These are phyloP conservation scores for Populus davidiana DNA, from an alignment of 345 rosid species.

Conservation along the genomic window DNA sequence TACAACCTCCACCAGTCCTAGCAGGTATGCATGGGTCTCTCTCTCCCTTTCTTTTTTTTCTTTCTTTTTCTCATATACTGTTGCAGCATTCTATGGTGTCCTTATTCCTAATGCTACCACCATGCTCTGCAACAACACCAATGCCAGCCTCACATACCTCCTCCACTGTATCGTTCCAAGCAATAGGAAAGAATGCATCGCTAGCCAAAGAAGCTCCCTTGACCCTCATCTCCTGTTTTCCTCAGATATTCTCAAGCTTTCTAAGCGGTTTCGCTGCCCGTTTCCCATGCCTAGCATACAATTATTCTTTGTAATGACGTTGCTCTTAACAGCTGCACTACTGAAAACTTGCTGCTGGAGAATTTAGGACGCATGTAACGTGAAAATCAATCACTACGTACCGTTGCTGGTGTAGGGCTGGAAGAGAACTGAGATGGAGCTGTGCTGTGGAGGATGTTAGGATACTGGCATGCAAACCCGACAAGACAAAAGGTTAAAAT, in stretches of 20 bases:
- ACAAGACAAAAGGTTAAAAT: no score
- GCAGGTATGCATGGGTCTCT: no score
- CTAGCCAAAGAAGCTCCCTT: constrained; percentile 98
- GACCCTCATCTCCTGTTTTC: constrained; percentile 87
- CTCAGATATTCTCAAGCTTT: constrained; percentile 85
- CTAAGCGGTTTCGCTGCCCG: constrained; percentile 89
- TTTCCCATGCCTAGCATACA: constrained; percentile 99
- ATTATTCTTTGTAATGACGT: constrained; percentile 47
- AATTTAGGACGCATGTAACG: no score
- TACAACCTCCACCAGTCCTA: no score
- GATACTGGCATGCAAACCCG: no score
- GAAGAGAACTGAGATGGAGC: no score
- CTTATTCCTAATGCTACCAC: constrained; percentile 84
- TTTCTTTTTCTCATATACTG: background rate
- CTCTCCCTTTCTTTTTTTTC: no score
- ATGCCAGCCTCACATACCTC: no score
- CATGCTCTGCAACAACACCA: constrained; percentile 48
- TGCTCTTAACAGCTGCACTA: background rate
- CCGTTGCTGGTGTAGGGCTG: no score
- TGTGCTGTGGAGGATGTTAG: no score
- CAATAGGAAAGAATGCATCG: constrained; percentile 96
- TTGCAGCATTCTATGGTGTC: constrained; percentile 91
- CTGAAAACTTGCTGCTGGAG: background rate
- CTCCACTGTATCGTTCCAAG: no score
- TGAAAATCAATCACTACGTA: no score